These are phyloP conservation scores for Hymenoscyphus repandus DNA, from an alignment of 2,329 filamentous ascomycete genomes.

Conservation along the genomic window DNA sequence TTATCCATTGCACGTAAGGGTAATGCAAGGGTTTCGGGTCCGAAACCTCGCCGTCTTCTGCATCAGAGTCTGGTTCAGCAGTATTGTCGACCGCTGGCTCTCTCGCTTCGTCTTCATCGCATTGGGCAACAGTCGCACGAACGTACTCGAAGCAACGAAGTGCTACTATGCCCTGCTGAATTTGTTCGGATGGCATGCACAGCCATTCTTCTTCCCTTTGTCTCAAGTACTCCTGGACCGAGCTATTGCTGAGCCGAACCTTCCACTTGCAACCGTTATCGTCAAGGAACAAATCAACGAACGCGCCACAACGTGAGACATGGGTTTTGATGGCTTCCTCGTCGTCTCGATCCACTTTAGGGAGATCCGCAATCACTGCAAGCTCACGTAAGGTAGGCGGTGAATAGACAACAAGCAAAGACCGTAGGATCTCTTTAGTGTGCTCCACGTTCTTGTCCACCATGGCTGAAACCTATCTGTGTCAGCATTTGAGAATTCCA, in stretches of 20 bases:
- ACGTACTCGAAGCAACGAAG: conserved; percentile 2
- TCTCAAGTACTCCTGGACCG: neutral
- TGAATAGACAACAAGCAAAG: neutral
- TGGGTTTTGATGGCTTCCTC: neutral
- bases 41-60: neutral
- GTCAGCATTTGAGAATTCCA: neutral
- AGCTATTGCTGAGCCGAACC: neutral
- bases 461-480: neutral
- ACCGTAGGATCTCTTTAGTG: conserved; percentile 1
- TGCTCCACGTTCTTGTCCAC: neutral
- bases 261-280: neutral
- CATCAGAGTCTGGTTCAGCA: too few relatives aligned
- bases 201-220: neutral
- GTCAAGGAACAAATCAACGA: neutral
- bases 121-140: neutral
- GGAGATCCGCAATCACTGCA: conserved; percentile 3
- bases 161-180: conserved; percentile 1
- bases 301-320: neutral
- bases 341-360: neutral
- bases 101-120: neutral
- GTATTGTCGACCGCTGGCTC: too few relatives aligned
- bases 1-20: conserved; percentile 1
- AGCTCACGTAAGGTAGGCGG: conserved; percentile 1
- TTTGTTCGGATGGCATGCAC: conserved; percentile 1
- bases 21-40: neutral